Evolutionary conservation across 345 rosid species (phyloP).

Genomic region (Arabis hirsuta): DNA sequence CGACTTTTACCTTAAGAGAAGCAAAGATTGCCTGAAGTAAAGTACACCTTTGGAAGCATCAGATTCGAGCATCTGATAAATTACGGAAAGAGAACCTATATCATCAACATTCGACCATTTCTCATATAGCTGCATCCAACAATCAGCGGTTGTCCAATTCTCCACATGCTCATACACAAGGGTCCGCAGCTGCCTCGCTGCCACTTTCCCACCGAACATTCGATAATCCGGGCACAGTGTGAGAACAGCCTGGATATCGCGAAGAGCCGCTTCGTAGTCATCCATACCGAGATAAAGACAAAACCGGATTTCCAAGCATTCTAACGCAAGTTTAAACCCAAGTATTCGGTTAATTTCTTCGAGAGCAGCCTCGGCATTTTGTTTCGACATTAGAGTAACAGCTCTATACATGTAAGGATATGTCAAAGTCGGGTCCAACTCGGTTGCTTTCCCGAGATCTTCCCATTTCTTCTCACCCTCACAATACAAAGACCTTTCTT

Average conservation of each 20-base stretch:
- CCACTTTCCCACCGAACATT: slow-evolving; percentile 94
- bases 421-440: slow-evolving; percentile 84
- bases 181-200: slow-evolving; percentile 81
- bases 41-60: slow-evolving; percentile 90
- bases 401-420: slow-evolving; percentile 97
- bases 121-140: slow-evolving; percentile 96
- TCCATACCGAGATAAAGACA: slow-evolving; percentile 90
- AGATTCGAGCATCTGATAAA: slow-evolving; percentile 98
- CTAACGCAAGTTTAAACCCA: slow-evolving; percentile 91
- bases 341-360: slow-evolving; percentile 84
- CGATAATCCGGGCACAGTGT: slow-evolving; percentile 86
- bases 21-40: slow-evolving; percentile 92
- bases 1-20: slow-evolving; percentile 75
- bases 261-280: slow-evolving; percentile 78
- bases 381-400: slow-evolving; percentile 78
- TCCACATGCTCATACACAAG: slow-evolving; percentile 93
- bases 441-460: slow-evolving; percentile 90
- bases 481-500: slow-evolving; percentile 87
- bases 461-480: slow-evolving; percentile 80
- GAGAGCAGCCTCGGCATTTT: slow-evolving; percentile 75
- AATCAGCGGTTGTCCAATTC: slow-evolving; percentile 94
- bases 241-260: slow-evolving; percentile 95
- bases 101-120: slow-evolving; percentile 98
- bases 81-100: slow-evolving; percentile 95
- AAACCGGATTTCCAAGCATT: slow-evolving; percentile 97